Evolutionary conservation across 1,284 basidiomycete species (phyloP), one percentile per base, ranked within the genome.

Genomic region (Pseudozyma sp.): DNA sequence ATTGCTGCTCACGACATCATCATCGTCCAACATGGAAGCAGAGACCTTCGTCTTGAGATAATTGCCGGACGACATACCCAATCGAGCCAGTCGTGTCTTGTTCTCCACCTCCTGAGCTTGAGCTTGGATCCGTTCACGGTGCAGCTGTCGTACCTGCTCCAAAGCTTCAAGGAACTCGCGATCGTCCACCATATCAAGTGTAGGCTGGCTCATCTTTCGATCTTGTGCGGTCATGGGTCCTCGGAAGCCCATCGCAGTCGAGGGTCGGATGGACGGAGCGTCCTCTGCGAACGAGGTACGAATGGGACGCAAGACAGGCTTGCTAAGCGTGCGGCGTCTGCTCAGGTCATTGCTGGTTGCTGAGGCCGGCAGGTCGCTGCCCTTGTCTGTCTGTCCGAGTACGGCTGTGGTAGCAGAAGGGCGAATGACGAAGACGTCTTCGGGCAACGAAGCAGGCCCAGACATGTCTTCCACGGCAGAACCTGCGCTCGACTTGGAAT

Each of bases 121-220:
- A 31, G 59, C 69, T 25, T 71, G 62, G 21, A 82, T 69, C 10
- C 79, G 77, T 42, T 79, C 71, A 47, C 72, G 67, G 38, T 82
- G 70, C 48, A 71, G 43, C 11, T 58, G 47, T 14, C 80, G 75
- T 10, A 82, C 79, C 18, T 78, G 67, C 60, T 82, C 80, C 14
- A 82, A 64, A 18, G 77, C 80, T 58, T 74, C 61, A 35, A 82
- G 63, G 63, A 82, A 82, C 62, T 82, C 80, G 47, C 49, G 63
- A 51, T 82, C 80, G 40, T 82, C 80, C 13, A 71, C 76, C 53
- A 82, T 82, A 48, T 73, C 78, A 40, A 82, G 74, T 54, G 80
- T 78, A 10, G 78, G 76, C 50, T 79, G 79, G 58, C 78, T 76
- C 70, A 71, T 74, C 68, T 80, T 76, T 50, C 74, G 70, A 31